Percentiles rank a stretch among this genome's conserved stretches.
These are phyloP conservation scores for Aphelidium insulamus DNA, from an alignment of 371 early-diverging fungal genomes.

Conservation along the genomic window DNA sequence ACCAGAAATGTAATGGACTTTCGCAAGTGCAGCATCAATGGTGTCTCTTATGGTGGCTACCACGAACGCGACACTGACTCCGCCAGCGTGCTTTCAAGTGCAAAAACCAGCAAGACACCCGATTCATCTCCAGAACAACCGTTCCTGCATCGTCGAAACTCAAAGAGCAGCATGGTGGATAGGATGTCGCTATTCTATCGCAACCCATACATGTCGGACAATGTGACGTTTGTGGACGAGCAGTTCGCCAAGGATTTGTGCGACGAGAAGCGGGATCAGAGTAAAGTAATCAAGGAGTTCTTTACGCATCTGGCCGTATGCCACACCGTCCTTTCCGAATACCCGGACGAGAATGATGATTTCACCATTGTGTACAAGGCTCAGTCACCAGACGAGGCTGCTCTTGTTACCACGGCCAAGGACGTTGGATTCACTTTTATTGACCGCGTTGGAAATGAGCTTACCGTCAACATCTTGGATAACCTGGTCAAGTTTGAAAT, in stretches of 20 bases:
- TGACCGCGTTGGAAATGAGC: conserved; percentile 29
- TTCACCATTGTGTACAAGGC: conserved; percentile 52
- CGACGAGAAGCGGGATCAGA: conserved; percentile 17
- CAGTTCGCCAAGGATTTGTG: conserved; percentile 7
- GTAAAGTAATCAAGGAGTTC: conserved; percentile 38
- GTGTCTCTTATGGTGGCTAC: conserved; percentile 43
- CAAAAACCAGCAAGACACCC: no score
- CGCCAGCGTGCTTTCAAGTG: no score
- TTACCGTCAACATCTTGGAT: conserved; percentile 44
- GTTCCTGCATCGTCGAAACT: no score
- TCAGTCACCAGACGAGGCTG: conserved; percentile 85
- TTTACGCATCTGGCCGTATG: conserved; percentile 51
- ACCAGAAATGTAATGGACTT: conserved; percentile 50
- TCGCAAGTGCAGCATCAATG: conserved; percentile 60
- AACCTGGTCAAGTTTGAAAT: conserved; percentile 29
- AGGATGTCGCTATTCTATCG: neutral
- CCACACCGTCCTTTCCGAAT: conserved; percentile 46
- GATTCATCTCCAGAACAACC: no score
- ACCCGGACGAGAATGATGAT: conserved; percentile 16
- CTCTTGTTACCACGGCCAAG: conserved; percentile 66
- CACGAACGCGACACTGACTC: no score
- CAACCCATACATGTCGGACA: conserved; percentile 54
- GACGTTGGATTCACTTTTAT: conserved; percentile 73
- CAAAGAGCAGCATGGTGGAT: no score
- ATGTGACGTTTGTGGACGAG: conserved; percentile 16